Evolutionary conservation across 2,329 filamentous ascomycete species (phyloP), one percentile per base, ranked within the genome.

Genomic region (Pseudogymnoascus sp.): DNA sequence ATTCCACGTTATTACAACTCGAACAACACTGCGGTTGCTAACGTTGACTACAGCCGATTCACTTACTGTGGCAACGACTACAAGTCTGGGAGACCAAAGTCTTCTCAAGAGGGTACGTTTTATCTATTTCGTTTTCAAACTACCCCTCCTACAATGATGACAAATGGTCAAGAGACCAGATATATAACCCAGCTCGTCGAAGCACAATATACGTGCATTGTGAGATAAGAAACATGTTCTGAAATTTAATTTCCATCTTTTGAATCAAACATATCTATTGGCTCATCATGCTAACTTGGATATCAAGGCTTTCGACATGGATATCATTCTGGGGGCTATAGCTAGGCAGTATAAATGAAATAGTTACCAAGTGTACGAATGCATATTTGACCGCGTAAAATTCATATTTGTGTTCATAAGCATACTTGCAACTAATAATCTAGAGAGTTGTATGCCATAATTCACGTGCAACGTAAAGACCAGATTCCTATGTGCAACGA

Each of bases 111-210:
- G 8, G 28, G 47, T 53, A 53, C n/a, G 47, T 53, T 33, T 18
- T 33, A 33, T 53, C 5, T 33, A 50, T 53, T 53, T 53, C 9
- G 5, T 50, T 4, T 33, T 53, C n/a, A 53, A 53, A 20, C n/a
- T 53, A 4, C 28, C 8, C 25, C 43, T 25, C 9, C 4, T 53
- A 58, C 25, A 6, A 58, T 58, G 57, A 58, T 58, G 57, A 58
- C 57, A 58, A 58, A 58, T 58, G 57, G 57, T 58, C 57, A 25
- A 53, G 33, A 37, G 57, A 58, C 57, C 57, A 58, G 57, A 58
- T 53, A 58, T 39, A 37, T 58, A 58, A 58, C 57, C 57, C 57
- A 58, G 57, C 57, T 58, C 57, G 57, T 58, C 57, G 57, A 58
- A 39, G 33, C 57, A 58, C 36, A 33, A 53, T 53, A 53, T 53